Evolutionary conservation across 2,329 filamentous ascomycete species (phyloP), one percentile per base, ranked within the genome.

Genomic region (Epicoccum nigrum): DNA sequence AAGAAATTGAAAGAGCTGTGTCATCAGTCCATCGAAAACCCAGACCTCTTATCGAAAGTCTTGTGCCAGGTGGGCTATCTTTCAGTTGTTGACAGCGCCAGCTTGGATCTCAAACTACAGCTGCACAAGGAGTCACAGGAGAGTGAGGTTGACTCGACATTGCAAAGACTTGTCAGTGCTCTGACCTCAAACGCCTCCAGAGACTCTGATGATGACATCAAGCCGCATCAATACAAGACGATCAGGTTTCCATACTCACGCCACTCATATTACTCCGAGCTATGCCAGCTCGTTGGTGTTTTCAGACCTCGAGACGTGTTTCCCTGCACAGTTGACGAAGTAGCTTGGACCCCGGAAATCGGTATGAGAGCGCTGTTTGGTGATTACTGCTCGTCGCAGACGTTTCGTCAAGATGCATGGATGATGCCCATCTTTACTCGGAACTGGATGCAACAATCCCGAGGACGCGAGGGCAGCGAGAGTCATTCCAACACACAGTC

Each of bases 261-360:
- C 1, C 93, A 97, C 71, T 95, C 93, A 0, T 96, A 90, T 0
- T 93, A 94, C 54, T 76, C 79, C 0, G 93, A 97, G 68, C 81
- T 96, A 2, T 88, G 90, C 56, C 74, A 85, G 45, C 75, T 97
- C 1, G 79, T 96, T 1, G 69, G 77, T 3, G 77, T 79, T 0
- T 89, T 97, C 61, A 82, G 76, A 21, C 92, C 92, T 0, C 83
- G 76, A 37, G 91, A 97, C 62, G 78, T 97, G 2, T 89, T 88
- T 77, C 91, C 92, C 0, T 96, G 92, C 65, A 96, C 91, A 0
- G 74, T 79, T 2, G 81, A 90, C 54, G 73, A 81, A 13, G 63
- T 71, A 0, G 75, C 75, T 1, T 97, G 92, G 92, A 75, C 76
- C 21, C 77, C 85, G 54, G 72, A 75, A 6, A 73, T 86, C 7